Percentiles rank a stretch among this genome's conserved stretches.
Evolutionary conservation across 495 filamentous ascomycete species (phyloP).

Genomic region (Penicillium antarcticum): DNA sequence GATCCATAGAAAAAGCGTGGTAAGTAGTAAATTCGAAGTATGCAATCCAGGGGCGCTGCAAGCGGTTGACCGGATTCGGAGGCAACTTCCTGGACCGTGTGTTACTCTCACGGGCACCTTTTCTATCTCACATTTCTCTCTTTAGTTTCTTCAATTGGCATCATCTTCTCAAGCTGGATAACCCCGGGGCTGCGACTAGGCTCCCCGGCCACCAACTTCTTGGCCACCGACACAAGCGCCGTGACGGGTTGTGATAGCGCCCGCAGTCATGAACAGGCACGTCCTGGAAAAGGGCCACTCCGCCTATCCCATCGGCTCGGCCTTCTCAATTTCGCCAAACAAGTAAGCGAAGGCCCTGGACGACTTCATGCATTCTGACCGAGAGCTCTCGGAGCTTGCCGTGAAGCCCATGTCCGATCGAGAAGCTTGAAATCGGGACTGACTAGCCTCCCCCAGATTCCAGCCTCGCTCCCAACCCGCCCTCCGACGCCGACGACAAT

Average conservation of each 20-base stretch:
- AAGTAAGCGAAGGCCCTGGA: slow-evolving; percentile 51
- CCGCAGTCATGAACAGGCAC: slow-evolving; percentile 53
- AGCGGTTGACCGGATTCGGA: slow-evolving; percentile 28
- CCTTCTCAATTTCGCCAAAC: slow-evolving; percentile 86
- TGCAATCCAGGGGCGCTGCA: slow-evolving; percentile 10
- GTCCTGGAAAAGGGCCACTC: slow-evolving; percentile 75
- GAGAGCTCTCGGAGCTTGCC: neutral
- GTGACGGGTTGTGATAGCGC: slow-evolving; percentile 4
- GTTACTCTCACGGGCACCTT: neutral
- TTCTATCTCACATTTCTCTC: neutral
- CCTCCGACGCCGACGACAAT: slow-evolving; percentile 67
- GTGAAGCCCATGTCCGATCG: slow-evolving; percentile 2
- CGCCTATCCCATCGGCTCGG: slow-evolving; percentile 60
- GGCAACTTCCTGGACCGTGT: no score
- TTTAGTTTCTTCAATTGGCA: neutral
- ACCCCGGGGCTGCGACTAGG: slow-evolving; percentile 1
- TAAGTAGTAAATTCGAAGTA: no score
- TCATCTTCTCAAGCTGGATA: neutral
- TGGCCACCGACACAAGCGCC: slow-evolving; percentile 25
- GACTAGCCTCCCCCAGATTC: slow-evolving; percentile 55
- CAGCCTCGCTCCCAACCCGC: slow-evolving; percentile 79
- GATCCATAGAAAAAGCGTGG: no score
- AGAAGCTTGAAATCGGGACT: slow-evolving; percentile 3
- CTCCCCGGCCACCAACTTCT: slow-evolving; percentile 3
- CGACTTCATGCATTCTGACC: neutral